A percentile compares a stretch with the other conserved stretches of the same genome.
phyloP scores from a whole-genome alignment of 306 rosid species.

The Castanopsis chinensis region DNA sequence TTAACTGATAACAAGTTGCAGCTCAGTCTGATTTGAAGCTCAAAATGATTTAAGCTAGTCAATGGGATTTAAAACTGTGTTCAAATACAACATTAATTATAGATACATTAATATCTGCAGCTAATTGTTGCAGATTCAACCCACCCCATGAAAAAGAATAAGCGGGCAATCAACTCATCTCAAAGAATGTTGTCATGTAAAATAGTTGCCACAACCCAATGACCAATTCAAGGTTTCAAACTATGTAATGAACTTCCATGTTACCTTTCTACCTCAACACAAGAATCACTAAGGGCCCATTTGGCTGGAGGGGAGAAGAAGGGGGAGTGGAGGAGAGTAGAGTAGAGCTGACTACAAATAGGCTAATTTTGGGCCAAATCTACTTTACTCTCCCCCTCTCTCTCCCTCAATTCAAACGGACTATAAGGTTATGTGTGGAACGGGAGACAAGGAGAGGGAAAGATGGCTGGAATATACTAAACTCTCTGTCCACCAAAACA shows the following conservation, averaged over 20 bases:
- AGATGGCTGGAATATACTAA: too few species aligned
- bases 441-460: too few species aligned
- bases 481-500: too few species aligned
- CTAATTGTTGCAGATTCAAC: background rate
- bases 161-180: background rate
- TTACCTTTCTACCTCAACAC: background rate
- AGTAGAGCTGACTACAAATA: too few species aligned
- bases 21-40: too few species aligned
- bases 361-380: too few species aligned
- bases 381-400: too few species aligned
- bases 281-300: background rate
- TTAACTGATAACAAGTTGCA: too few species aligned
- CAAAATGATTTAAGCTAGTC: too few species aligned
- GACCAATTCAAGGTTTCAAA: background rate
- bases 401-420: too few species aligned
- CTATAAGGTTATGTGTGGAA: background rate
- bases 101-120: background rate
- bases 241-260: background rate
- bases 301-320: too few species aligned
- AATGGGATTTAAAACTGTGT: background rate
- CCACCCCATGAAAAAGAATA: background rate
- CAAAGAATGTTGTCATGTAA: background rate
- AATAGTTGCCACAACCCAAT: background rate
- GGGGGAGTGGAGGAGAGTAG: too few species aligned
- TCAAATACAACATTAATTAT: background rate